Conservation (phyloP, 129 eudicot species). For the Centrapalus pauciflorus region DNA sequence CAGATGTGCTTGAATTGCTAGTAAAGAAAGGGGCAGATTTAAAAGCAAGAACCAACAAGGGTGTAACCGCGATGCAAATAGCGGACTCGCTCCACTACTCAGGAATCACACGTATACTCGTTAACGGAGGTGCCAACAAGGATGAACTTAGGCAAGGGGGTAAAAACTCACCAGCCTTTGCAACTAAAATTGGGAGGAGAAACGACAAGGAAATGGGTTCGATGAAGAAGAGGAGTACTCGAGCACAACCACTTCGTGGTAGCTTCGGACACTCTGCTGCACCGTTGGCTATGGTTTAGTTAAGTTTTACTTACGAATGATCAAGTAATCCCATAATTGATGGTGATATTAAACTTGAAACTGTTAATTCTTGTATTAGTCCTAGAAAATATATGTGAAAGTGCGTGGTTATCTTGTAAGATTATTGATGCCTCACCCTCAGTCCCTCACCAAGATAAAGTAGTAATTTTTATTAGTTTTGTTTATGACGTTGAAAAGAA, state of each 20-base stretch:
- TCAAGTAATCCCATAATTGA: not conserved
- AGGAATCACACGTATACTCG: constrained; percentile 55
- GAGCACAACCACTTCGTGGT: constrained; percentile 27
- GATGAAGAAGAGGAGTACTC: constrained; percentile 30
- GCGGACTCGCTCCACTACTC: constrained; percentile 62
- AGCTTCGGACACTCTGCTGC: constrained; percentile 37
- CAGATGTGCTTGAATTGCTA: constrained; percentile 60
- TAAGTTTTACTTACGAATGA: not conserved
- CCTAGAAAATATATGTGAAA: too few species aligned
- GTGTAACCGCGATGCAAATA: constrained; percentile 56
- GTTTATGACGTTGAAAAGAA: constrained; percentile 1
- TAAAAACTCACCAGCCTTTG: constrained; percentile 15
- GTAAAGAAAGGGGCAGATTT: constrained; percentile 68
- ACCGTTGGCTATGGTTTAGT: constrained; percentile 37
- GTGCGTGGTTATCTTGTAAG: constrained; percentile 4
- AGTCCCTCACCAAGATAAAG: not conserved
- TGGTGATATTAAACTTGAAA: not conserved
- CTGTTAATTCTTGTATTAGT: constrained; percentile 10
- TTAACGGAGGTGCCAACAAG: constrained; percentile 43
- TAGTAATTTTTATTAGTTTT: constrained; percentile 4
- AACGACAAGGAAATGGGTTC: constrained; percentile 29
- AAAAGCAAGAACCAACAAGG: constrained; percentile 61
- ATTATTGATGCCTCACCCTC: constrained; percentile 11
- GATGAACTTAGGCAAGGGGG: constrained; percentile 7
- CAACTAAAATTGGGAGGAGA: constrained; percentile 21